Conservation (phyloP, 179 eudicot species). For the Sideroxylon spinosum region DNA sequence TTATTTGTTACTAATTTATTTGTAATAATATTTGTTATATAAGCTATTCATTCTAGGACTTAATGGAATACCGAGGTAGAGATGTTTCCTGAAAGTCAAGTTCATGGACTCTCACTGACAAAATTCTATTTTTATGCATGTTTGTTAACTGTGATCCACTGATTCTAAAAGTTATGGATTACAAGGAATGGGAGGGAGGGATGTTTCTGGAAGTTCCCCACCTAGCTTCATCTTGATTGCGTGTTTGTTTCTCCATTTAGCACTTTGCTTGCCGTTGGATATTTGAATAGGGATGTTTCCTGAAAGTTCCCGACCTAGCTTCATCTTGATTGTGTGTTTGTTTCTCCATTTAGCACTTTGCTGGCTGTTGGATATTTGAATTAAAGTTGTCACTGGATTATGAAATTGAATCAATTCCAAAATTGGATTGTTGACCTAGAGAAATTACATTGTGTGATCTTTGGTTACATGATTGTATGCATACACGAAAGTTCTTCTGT, state of each 20-base stretch:
- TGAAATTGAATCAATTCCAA: neutral
- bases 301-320: neutral
- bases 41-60: neutral
- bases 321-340: neutral
- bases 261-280: neutral
- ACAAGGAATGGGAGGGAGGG: neutral
- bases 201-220: neutral
- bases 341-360: neutral
- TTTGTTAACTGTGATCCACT: too few relatives aligned
- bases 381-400: neutral
- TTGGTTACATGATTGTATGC: neutral
- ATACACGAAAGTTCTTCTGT: neutral
- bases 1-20: neutral
- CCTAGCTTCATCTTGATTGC: neutral
- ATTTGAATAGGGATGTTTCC: neutral
- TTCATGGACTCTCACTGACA: too few relatives aligned
- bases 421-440: neutral
- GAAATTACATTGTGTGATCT: neutral
- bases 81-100: too few relatives aligned
- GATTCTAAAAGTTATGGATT: too few relatives aligned
- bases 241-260: neutral
- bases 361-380: neutral
- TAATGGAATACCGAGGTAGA: neutral
- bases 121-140: too few relatives aligned
- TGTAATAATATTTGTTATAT: neutral